Evolutionary conservation across 495 filamentous ascomycete species (phyloP).

Genomic region (Penicillium parvum): DNA sequence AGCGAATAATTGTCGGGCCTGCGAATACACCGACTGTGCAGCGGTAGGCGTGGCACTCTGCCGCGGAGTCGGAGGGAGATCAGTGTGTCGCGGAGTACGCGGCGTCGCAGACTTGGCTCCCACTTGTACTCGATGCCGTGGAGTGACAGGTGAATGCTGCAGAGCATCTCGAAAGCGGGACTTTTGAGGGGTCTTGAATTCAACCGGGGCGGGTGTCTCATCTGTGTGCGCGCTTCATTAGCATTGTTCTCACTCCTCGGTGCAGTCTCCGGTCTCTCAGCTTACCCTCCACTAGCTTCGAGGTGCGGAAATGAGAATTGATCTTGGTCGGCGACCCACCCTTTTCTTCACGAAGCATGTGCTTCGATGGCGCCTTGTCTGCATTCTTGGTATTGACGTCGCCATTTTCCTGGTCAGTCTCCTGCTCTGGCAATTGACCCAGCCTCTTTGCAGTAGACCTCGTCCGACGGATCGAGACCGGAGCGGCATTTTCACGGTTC

Average conservation of each 20-base stretch:
- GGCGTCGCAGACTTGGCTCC: slow-evolving; percentile 63
- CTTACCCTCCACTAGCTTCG: slow-evolving; percentile 35
- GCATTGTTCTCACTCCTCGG: neutral
- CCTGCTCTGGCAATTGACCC: slow-evolving; percentile 17
- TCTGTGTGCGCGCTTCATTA: slow-evolving; percentile 7
- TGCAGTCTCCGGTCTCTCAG: neutral
- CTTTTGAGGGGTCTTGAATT: slow-evolving; percentile 56
- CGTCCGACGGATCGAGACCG: slow-evolving; percentile 28
- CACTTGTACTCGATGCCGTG: slow-evolving; percentile 62
- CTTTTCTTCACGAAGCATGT: slow-evolving; percentile 27
- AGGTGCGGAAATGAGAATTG: slow-evolving; percentile 28
- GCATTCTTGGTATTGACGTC: slow-evolving; percentile 20
- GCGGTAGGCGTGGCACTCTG: slow-evolving; percentile 53
- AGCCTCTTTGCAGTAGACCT: slow-evolving; percentile 29
- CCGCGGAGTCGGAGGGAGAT: slow-evolving; percentile 49
- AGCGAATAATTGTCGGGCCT: slow-evolving; percentile 82
- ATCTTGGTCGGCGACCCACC: slow-evolving; percentile 29
- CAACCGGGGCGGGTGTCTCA: slow-evolving; percentile 30
- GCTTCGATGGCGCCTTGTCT: slow-evolving; percentile 24
- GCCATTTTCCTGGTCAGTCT: slow-evolving; percentile 22
- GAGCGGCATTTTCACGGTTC: slow-evolving; percentile 22
- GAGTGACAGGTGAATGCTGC: slow-evolving; percentile 60
- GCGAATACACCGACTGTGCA: slow-evolving; percentile 71
- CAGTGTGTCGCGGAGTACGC: slow-evolving; percentile 42
- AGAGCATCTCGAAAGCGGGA: slow-evolving; percentile 63